Base-by-base conservation (phyloP, 306 rosid species). In the Cercis canadensis region DNA sequence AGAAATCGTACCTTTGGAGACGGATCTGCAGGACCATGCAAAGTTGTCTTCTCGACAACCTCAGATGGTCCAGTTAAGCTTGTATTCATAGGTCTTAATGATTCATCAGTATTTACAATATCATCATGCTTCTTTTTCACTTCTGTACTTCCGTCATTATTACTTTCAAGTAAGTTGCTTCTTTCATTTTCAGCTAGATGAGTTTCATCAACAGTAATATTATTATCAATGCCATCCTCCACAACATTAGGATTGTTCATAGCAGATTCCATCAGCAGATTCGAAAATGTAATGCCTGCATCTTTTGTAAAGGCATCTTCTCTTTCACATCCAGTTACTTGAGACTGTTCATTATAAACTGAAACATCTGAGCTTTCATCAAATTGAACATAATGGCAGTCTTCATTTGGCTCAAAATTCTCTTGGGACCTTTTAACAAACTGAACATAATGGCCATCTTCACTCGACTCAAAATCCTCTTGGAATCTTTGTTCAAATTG, bases 1-100 rank as follows among this genome's bases (percentile, higher is more conserved):
- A 46, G 74, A 31, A 61, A 40, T 62, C 74, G 74, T 51, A 88
- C 97, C 96, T 86, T 71, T 15, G 77, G 33, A 71, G 80, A 73
- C 69, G 72, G 58, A 50, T 61, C 57, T 68, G 17, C 64, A 75
- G 29, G 68, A 75, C 44, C 60, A 75, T 72, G 74, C 70, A 57
- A 67, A 61, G 68, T 68, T 52, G 77, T 64, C 69, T 81, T 65
- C 59, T 82, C 72, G 40, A 66, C 62, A 67, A 33, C 69, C 58
- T 21, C 66, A 29, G 34, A 67, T 32, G 62, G 68, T 86, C 70
- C 72, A 50, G 61, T 76, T 65, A 59, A 81, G 58, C 49, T 49
- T 63, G 64, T 36, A 39, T 40, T 57, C 44, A 44, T 47, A 18
- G 68, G 32, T 69, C 45, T 68, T 65, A 74, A 58, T 32, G 80